Evolutionary conservation across 441 rosid genomes (phyloP).

Genomic region (Populus trichocarpa): DNA sequence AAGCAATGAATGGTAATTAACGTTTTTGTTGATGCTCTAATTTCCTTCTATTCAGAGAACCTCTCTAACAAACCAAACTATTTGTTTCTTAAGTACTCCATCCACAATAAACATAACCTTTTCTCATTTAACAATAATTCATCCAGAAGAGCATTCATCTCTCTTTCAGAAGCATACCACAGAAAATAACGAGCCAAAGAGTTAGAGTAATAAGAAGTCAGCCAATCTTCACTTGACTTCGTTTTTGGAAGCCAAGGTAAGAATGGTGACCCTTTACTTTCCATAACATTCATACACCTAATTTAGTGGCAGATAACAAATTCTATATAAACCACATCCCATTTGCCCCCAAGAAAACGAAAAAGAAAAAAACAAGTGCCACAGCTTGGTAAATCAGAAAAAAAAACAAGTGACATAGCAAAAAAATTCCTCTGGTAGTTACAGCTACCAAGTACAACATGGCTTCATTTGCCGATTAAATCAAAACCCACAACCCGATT

Average conservation of each 20-base stretch:
- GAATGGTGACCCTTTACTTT: background rate
- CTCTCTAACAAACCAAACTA: background rate
- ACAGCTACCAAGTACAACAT: background rate
- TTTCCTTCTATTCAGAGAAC: background rate
- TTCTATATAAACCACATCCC: background rate
- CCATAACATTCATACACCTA: background rate
- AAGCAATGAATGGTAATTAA: background rate
- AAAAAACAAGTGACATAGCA: background rate
- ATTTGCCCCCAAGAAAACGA: background rate
- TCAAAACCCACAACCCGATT: background rate
- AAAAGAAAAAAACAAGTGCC: no score
- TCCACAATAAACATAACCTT: background rate
- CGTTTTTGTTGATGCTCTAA: background rate
- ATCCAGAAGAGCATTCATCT: background rate
- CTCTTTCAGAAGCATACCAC: background rate
- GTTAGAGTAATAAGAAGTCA: background rate
- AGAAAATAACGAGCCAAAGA: background rate
- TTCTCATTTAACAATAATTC: background rate
- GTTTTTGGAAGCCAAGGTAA: background rate
- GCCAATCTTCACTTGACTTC: background rate
- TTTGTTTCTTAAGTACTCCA: background rate
- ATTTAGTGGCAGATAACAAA: background rate
- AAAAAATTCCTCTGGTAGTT: background rate
- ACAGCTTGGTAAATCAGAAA: no score
- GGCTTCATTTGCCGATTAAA: background rate